Base-by-base conservation (phyloP, 345 rosid species). In the Crucihimalaya himalaica region DNA sequence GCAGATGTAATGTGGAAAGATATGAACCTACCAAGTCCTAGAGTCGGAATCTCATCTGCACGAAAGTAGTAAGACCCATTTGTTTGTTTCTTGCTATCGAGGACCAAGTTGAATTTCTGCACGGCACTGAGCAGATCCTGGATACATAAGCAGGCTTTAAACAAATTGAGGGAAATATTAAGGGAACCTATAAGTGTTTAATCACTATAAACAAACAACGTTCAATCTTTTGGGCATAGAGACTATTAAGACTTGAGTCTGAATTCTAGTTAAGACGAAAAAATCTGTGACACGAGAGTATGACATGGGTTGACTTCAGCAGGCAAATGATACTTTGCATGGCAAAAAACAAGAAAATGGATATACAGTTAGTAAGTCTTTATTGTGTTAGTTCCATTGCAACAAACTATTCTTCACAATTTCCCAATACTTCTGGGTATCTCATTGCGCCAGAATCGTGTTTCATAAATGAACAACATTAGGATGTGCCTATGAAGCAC, bases 41-140 rank as follows among this genome's bases (percentile, higher is more conserved):
- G 63, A 8, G 90, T 82, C 23, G 81, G 77, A 46, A 93, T 86
- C 77, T 91, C 98, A 18, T 90, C 89, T 63, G 84, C 89, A 5
- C 68, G 79, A 80, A 91, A 81, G 75, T 82, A 80, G 67, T 45
- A 73, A 13, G 28, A 65, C 67, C 83, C 89, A 35, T 77, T 73
- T 34, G 70, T 53, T 45, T 77, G 72, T 45, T 72, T 82, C 82
- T 84, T 89, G 78, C 71, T 62, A 63, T 80, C 72, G 68, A 91
- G 83, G 76, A 75, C 73, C 12, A 76, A 70, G 80, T 88, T 91
- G 59, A 89, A 84, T 82, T 88, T 91, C 78, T 86, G 84, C 56
- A 85, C 87, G 42, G 97, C 96, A 58, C 73, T 70, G 27, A 84
- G 74, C 79, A 93, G 74, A 79, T 91, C 96, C 98, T 93, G 84